A percentile compares a stretch with the other conserved stretches of the same genome.
Evolutionary conservation across 768 basidiomycete genomes (phyloP).

Genomic region (Clitopilus hobsonii): DNA sequence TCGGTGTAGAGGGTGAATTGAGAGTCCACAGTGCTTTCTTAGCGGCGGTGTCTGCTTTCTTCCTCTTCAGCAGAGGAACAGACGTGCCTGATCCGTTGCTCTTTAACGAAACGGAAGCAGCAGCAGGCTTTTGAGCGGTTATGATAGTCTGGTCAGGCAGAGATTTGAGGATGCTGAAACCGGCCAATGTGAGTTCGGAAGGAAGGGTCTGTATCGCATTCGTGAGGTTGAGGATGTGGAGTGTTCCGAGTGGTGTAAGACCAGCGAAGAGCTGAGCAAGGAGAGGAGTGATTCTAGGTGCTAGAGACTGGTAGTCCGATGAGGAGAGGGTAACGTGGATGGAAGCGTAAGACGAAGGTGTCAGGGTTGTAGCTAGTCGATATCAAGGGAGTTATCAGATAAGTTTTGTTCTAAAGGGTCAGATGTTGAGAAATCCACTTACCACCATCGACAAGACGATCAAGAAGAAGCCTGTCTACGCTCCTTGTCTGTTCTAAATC

Average conservation of each 20-base stretch:
- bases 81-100: constrained; percentile 25
- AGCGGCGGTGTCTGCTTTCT: constrained; percentile 57
- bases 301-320: constrained; percentile 56
- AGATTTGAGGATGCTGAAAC: constrained; percentile 55
- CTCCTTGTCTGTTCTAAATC: constrained; percentile 46
- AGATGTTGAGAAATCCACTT: constrained; percentile 12
- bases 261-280: constrained; percentile 57
- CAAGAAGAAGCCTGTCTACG: constrained; percentile 79
- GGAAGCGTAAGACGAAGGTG: constrained; percentile 52
- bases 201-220: constrained; percentile 38
- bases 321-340: constrained; percentile 64
- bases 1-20: constrained; percentile 60
- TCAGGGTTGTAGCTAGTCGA: constrained; percentile 50
- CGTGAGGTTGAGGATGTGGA: constrained; percentile 58
- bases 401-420: constrained; percentile 1
- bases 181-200: constrained; percentile 58
- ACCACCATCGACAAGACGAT: constrained; percentile 82
- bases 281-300: constrained; percentile 47
- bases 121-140: constrained; percentile 68
- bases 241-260: constrained; percentile 62
- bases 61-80: constrained; percentile 49
- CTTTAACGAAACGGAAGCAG: constrained; percentile 39
- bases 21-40: constrained; percentile 91
- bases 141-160: constrained; percentile 36
- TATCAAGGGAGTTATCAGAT: constrained; percentile 4